Evolutionary conservation across 352 stramenopile species (phyloP), one percentile per base, ranked within the genome.

Genomic region (Globisporangium solare): DNA sequence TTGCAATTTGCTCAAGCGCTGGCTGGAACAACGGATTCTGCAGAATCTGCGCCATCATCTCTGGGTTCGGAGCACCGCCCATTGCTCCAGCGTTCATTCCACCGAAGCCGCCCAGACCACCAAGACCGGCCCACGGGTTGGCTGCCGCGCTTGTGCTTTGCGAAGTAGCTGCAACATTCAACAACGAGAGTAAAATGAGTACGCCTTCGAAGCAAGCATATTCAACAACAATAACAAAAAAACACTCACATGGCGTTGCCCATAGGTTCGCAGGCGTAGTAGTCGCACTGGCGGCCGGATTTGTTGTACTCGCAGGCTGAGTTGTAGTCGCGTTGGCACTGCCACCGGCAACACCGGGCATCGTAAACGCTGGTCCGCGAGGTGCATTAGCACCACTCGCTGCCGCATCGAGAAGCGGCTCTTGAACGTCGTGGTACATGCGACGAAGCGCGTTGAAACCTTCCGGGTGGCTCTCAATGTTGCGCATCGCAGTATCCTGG

Each of bases 401-500:
- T 8, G 85, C 76, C 31, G 94, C 94, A 43, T 99, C 92, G 78
- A 99, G 92, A 48, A 99, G 86, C 3, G 96, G 95, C 64, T 98
- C 96, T 63, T 99, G 94, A 13, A 98, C 94, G 48, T 96, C 88
- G 35, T 93, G 82, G 63, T 97, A 97, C 86, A 98, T 97, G 45
- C 90, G 81, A 20, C 89, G 83, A n/a, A 99, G 70, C 1, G 96
- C 96, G 66, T 97, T 97, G 68, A 99, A 99, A 35, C 97, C 97
- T 43, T 98, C 96, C 0, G 96, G 96, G 49, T 98, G 93, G 62
- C 96, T 98, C 72, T 99, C 94, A 57, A 99, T 95, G 69, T 99
- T 97, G 46, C 83, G 86, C 75, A 99, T 83, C 17, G 96, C 96
- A 47, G 97, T 94, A 76, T 99, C 97, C 67, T 99, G 96, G 72